These are phyloP conservation scores for Sherardia arvensis DNA, from an alignment of 257 asterid species.

Conservation along the genomic window DNA sequence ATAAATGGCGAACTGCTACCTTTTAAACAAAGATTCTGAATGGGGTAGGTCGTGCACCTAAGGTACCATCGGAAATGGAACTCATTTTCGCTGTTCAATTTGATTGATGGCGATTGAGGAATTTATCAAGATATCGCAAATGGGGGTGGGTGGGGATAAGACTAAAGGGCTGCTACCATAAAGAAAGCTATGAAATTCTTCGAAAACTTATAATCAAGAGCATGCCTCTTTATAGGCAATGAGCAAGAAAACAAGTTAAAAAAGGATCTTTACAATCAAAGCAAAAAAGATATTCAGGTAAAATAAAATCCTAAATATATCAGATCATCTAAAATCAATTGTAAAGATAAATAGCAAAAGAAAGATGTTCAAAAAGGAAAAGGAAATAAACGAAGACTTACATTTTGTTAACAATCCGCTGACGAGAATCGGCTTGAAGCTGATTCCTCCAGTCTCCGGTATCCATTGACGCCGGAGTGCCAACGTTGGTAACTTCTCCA, in stretches of 20 bases:
- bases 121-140: neutral
- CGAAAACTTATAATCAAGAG: neutral
- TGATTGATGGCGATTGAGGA: too few relatives aligned
- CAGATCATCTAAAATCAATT: neutral
- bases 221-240: neutral
- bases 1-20: neutral
- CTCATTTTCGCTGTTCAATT: neutral
- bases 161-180: too few relatives aligned
- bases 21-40: neutral
- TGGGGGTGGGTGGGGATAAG: neutral
- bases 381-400: conserved; percentile 7
- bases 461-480: conserved; percentile 29
- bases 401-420: conserved; percentile 69
- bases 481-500: conserved; percentile 30
- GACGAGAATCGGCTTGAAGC: conserved; percentile 54
- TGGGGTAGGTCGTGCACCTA: neutral
- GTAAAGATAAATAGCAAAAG: too few relatives aligned
- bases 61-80: neutral
- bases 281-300: neutral
- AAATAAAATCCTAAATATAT: neutral
- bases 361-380: too few relatives aligned
- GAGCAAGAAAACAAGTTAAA: neutral
- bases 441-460: conserved; percentile 68
- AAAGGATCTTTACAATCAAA: neutral
- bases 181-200: neutral